Conservation (phyloP, 192 early-diverging fungal genomes). For the Rhizophlyctis rosea region DNA sequence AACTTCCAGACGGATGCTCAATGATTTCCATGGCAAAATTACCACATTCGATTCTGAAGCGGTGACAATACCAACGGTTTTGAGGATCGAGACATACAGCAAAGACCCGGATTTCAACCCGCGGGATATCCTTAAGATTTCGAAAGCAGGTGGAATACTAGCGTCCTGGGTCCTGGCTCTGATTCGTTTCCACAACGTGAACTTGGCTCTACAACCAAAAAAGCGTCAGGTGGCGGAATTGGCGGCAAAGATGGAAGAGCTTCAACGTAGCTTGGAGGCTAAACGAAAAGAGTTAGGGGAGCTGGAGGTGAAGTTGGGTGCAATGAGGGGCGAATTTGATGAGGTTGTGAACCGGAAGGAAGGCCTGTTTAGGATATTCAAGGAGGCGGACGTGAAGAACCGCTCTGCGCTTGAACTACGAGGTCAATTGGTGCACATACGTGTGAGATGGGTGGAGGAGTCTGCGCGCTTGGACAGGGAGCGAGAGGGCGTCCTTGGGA, state of each 20-base stretch:
- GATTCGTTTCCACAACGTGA: constrained; percentile 7
- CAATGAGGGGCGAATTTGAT: constrained; percentile 25
- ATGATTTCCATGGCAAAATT: constrained; percentile 28
- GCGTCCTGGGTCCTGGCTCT: constrained; percentile 26
- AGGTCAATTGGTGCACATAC: not conserved
- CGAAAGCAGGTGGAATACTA: constrained; percentile 14
- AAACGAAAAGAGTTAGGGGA: not conserved
- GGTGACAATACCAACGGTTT: constrained; percentile 16
- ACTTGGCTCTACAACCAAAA: constrained; percentile 21
- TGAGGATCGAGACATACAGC: constrained; percentile 13
- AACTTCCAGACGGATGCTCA: constrained; percentile 22
- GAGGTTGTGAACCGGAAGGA: constrained; percentile 30
- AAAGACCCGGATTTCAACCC: constrained; percentile 13
- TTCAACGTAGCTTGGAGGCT: constrained; percentile 4
- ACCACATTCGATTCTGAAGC: constrained; percentile 4
- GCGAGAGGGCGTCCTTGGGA: not conserved
- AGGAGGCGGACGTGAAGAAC: constrained; percentile 21
- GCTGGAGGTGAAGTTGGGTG: constrained; percentile 14
- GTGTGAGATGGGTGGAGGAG: constrained; percentile 3
- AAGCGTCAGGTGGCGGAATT: constrained; percentile 8
- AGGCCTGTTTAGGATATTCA: not conserved
- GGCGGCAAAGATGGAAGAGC: constrained; percentile 8
- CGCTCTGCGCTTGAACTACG: constrained; percentile 5
- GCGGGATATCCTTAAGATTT: constrained; percentile 9
- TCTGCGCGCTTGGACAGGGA: constrained; percentile 4